Percentiles rank a stretch among this genome's conserved stretches.
These are phyloP conservation scores for Lichenothelia convexa DNA, from an alignment of 495 filamentous ascomycete species.

Conservation along the genomic window DNA sequence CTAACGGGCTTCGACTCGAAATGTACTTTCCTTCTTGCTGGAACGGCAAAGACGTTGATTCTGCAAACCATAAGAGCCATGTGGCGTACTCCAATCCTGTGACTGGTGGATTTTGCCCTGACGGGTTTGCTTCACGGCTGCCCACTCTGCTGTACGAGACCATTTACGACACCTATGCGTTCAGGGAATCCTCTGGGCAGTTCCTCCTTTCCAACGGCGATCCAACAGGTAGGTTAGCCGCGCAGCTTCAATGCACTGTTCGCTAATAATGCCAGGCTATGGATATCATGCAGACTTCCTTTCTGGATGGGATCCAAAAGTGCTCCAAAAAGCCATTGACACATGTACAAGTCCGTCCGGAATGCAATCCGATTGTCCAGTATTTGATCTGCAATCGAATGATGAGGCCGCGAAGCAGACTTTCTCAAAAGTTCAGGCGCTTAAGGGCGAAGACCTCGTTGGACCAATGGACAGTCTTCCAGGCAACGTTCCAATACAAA, in stretches of 20 bases:
- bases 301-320: conserved; percentile 50
- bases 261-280: conserved; percentile 30
- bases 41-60: conserved; percentile 52
- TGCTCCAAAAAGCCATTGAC: conserved; percentile 40
- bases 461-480: conserved; percentile 29
- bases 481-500: conserved; percentile 31
- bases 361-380: conserved; percentile 31
- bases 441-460: conserved; percentile 21
- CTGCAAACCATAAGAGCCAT: conserved; percentile 46
- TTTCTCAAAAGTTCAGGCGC: conserved; percentile 27
- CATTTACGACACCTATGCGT: conserved; percentile 62
- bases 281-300: conserved; percentile 83
- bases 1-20: conserved; percentile 61
- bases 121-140: conserved; percentile 48
- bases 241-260: neutral
- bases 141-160: conserved; percentile 72
- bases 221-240: conserved; percentile 33
- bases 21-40: conserved; percentile 87
- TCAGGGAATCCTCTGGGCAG: conserved; percentile 43
- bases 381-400: conserved; percentile 39
- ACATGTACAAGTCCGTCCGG: conserved; percentile 31
- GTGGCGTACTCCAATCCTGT: conserved; percentile 62
- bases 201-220: conserved; percentile 80
- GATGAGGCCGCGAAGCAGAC: conserved; percentile 21
- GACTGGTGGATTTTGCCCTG: conserved; percentile 59